Percentiles rank a stretch among this genome's conserved stretches.
Conservation (phyloP, 768 basidiomycete species). For the Suillus bovinus region DNA sequence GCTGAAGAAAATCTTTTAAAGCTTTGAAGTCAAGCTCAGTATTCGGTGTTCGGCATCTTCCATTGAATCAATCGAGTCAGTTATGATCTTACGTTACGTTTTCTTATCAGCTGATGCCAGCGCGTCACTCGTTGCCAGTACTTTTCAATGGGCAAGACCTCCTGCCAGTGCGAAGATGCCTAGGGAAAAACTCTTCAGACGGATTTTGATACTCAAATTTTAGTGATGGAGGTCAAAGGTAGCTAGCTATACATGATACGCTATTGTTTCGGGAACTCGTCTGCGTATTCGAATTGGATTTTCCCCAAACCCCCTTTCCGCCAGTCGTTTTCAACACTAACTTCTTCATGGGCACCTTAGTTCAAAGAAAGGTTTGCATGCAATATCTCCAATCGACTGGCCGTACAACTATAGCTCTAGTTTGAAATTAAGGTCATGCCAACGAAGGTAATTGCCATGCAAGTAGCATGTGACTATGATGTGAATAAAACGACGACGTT, state of each 20-base stretch:
- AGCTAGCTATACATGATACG: too few relatives aligned
- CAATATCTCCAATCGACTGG: background rate
- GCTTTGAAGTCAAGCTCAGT: background rate
- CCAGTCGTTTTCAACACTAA: too few relatives aligned
- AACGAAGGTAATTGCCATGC: background rate
- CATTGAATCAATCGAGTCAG: background rate
- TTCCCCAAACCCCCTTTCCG: too few relatives aligned
- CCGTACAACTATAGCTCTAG: background rate
- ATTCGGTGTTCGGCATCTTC: constrained; percentile 1
- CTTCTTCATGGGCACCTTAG: too few relatives aligned
- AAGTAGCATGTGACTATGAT: background rate
- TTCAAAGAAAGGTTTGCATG: background rate
- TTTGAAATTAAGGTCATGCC: background rate
- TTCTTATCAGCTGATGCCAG: background rate
- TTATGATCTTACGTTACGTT: background rate
- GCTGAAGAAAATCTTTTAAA: constrained; percentile 3
- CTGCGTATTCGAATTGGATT: too few relatives aligned
- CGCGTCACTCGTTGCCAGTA: too few relatives aligned
- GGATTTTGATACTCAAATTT: too few relatives aligned
- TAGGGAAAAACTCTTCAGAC: too few relatives aligned
- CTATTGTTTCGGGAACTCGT: too few relatives aligned
- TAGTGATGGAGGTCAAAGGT: too few relatives aligned
- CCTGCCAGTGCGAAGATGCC: too few relatives aligned
- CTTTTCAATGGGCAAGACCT: too few relatives aligned
- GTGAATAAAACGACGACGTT: constrained; percentile 2